A percentile compares a stretch with the other conserved stretches of the same genome.
These are phyloP conservation scores for Zygosaccharomyces sapae DNA, from an alignment of 1,139 yeast species.

Conservation along the genomic window DNA sequence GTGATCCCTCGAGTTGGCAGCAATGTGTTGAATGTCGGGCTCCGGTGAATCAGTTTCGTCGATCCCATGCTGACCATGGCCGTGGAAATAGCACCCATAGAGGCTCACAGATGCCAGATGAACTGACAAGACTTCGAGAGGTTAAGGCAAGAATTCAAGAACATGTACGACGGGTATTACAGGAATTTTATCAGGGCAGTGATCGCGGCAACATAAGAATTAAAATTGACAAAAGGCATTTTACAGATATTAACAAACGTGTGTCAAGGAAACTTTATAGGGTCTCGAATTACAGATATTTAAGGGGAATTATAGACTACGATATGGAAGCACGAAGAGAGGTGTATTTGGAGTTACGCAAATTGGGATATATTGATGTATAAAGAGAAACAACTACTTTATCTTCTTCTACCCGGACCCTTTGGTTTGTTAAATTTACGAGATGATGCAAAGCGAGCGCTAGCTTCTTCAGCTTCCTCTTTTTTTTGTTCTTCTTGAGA, in stretches of 20 bases:
- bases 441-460: conserved; percentile 21
- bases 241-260: conserved; percentile 43
- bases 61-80: conserved; percentile 1
- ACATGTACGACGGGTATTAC: conserved; percentile 48
- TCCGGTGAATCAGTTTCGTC: conserved; percentile 1
- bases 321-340: conserved; percentile 17
- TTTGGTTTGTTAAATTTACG: conserved; percentile 49
- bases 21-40: conserved; percentile 23
- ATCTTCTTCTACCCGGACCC: conserved; percentile 43
- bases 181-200: conserved; percentile 45
- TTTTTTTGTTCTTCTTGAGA: conserved; percentile 21
- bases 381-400: background rate
- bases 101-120: conserved; percentile 2
- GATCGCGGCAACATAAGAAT: background rate
- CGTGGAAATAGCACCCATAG: background rate
- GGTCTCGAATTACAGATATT: conserved; percentile 27
- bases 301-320: conserved; percentile 20
- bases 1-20: conserved; percentile 23
- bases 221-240: conserved; percentile 42
- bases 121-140: conserved; percentile 30
- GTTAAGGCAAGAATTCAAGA: conserved; percentile 51
- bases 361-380: conserved; percentile 11
- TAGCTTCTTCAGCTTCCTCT: conserved; percentile 16
- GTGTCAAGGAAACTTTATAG: conserved; percentile 43
- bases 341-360: conserved; percentile 10